phyloP scores from a whole-genome alignment of 2,329 filamentous ascomycete genomes.

The Sclerotinia subarctica region DNA sequence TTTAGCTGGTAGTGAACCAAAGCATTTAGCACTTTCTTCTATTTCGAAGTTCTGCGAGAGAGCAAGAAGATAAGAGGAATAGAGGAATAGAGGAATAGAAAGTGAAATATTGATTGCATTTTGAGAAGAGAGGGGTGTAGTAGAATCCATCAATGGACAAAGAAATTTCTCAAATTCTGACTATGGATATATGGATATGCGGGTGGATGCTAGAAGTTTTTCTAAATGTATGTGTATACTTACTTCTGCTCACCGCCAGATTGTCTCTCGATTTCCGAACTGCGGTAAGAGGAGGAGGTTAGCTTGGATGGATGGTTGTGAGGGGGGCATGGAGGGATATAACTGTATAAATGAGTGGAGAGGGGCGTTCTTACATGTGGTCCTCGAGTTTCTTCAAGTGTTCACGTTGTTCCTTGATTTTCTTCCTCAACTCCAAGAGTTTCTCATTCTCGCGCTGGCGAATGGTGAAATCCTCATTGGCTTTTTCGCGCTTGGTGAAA shows the following conservation, averaged over 20 bases:
- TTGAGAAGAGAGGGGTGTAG: not conserved
- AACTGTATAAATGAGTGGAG: not conserved
- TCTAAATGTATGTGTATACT: constrained; percentile 25
- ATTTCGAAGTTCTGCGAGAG: not conserved
- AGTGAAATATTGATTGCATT: constrained; percentile 2
- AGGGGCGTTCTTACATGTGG: constrained; percentile 69
- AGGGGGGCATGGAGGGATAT: not conserved
- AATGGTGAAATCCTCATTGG: constrained; percentile 40
- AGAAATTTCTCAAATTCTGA: constrained; percentile 4
- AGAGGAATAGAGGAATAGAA: not conserved
- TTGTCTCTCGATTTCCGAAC: constrained; percentile 72
- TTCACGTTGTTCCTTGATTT: constrained; percentile 71
- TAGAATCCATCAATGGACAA: not conserved
- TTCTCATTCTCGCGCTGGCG: constrained; percentile 24
- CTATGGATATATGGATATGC: not conserved
- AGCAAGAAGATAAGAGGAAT: not conserved
- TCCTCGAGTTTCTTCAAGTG: constrained; percentile 82
- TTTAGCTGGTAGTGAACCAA: constrained; percentile 14
- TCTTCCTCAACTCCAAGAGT: constrained; percentile 71
- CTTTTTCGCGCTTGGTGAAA: constrained; percentile 89
- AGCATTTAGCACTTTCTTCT: constrained; percentile 11
- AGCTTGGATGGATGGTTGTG: constrained; percentile 1
- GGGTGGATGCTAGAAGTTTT: constrained; percentile 2
- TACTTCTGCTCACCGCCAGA: constrained; percentile 46
- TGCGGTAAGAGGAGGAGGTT: constrained; percentile 40